phyloP scores from a whole-genome alignment of 2,329 filamentous ascomycete species.

The Aspergillus hiratsukae region DNA sequence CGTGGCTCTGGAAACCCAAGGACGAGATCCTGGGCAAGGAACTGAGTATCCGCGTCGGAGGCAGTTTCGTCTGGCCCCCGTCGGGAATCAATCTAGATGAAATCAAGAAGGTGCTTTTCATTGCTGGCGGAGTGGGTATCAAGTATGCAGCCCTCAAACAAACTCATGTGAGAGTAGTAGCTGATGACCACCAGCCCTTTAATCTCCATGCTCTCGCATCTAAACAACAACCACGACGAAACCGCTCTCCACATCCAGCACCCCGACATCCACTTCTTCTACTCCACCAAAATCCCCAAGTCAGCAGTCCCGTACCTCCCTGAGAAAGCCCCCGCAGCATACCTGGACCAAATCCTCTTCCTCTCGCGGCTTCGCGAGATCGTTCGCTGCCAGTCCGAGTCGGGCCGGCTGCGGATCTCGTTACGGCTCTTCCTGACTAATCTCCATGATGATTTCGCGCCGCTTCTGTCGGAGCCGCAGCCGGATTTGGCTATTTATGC shows the following conservation, averaged over 20 bases:
- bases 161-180: not conserved
- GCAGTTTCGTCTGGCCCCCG: conserved; percentile 74
- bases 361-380: conserved; percentile 42
- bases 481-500: conserved; percentile 25
- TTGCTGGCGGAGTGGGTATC: conserved; percentile 78
- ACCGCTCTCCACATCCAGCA: conserved; percentile 24
- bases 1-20: conserved; percentile 65
- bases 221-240: conserved; percentile 45
- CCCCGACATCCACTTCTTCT: conserved; percentile 57
- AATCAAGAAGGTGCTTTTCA: conserved; percentile 62
- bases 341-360: conserved; percentile 42
- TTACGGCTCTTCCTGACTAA: conserved; percentile 35
- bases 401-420: conserved; percentile 23
- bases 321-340: conserved; percentile 7
- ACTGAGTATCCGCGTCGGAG: conserved; percentile 69
- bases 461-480: conserved; percentile 9
- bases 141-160: conserved; percentile 50
- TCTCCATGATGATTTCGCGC: conserved; percentile 7
- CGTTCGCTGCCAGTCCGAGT: conserved; percentile 25
- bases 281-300: conserved; percentile 50
- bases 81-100: conserved; percentile 35
- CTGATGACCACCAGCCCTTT: conserved; percentile 52
- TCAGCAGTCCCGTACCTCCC: conserved; percentile 1
- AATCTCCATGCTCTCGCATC: conserved; percentile 65
- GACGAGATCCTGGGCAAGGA: conserved; percentile 54